A percentile compares a stretch with the other conserved stretches of the same genome.
Conservation (phyloP, 202 grass and related monocot species). For the Panicum hallii region DNA sequence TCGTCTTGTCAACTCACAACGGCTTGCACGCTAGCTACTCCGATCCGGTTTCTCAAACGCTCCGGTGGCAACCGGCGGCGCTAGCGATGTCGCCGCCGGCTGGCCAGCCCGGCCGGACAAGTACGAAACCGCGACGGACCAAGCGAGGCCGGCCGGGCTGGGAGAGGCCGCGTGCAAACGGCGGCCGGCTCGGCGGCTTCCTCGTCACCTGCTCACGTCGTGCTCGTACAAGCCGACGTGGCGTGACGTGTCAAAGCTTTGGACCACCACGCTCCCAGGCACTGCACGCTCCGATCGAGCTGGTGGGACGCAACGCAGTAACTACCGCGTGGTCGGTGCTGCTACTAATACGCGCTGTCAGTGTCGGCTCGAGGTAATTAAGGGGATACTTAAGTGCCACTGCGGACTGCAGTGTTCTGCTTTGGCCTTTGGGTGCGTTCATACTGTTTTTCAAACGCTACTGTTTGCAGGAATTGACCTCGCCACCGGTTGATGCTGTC, state of each 20-base stretch:
- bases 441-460: too few relatives aligned
- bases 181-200: background rate
- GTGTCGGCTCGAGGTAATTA: background rate
- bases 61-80: background rate
- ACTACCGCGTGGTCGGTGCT: background rate
- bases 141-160: background rate
- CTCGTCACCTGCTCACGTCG: background rate
- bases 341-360: background rate
- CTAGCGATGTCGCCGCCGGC: too few relatives aligned
- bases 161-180: background rate
- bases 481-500: too few relatives aligned
- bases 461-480: too few relatives aligned
- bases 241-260: background rate
- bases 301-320: too few relatives aligned
- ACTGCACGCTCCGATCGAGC: background rate
- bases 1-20: background rate
- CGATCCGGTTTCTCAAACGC: background rate
- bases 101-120: background rate
- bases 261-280: background rate
- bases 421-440: too few relatives aligned
- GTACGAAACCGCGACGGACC: background rate
- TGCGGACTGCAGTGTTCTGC: too few relatives aligned
- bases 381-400: too few relatives aligned
- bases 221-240: background rate
- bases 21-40: background rate